Conservation (phyloP, 2,329 filamentous ascomycete species). For the Arthroderma uncinatum region DNA sequence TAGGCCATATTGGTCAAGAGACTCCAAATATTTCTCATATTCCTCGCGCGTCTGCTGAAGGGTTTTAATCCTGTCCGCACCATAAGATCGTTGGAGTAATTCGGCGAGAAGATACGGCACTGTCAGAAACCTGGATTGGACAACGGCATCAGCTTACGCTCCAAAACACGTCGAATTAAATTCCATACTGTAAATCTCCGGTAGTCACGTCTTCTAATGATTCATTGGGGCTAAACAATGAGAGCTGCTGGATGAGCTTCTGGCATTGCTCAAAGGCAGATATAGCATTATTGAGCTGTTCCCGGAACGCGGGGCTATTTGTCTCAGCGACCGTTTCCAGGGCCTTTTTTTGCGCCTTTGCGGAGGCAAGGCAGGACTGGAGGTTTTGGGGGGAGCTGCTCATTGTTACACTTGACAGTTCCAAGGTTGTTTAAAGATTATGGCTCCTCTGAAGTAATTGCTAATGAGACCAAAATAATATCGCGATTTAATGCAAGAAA, state of each 20-base stretch:
- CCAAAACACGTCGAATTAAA: constrained; percentile 13
- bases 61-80: constrained; percentile 51
- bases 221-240: constrained; percentile 87
- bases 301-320: constrained; percentile 54
- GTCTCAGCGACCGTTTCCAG: constrained; percentile 53
- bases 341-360: constrained; percentile 44
- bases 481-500: not conserved
- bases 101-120: constrained; percentile 71
- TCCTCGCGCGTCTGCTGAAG: constrained; percentile 54
- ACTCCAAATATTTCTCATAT: constrained; percentile 68
- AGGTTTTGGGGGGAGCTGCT: constrained; percentile 43
- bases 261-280: constrained; percentile 62
- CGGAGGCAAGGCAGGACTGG: constrained; percentile 43
- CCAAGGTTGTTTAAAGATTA: not conserved
- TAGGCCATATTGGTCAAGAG: constrained; percentile 68
- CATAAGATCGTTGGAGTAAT: constrained; percentile 55
- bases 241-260: constrained; percentile 55
- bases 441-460: not conserved
- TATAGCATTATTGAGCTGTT: constrained; percentile 56
- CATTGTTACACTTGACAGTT: constrained; percentile 6
- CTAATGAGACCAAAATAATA: not conserved
- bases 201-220: constrained; percentile 76
- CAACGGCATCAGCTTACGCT: not conserved
- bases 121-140: constrained; percentile 52
- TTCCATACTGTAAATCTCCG: constrained; percentile 59